Conservation (phyloP, 2,329 filamentous ascomycete genomes). For the Claviceps sp. region DNA sequence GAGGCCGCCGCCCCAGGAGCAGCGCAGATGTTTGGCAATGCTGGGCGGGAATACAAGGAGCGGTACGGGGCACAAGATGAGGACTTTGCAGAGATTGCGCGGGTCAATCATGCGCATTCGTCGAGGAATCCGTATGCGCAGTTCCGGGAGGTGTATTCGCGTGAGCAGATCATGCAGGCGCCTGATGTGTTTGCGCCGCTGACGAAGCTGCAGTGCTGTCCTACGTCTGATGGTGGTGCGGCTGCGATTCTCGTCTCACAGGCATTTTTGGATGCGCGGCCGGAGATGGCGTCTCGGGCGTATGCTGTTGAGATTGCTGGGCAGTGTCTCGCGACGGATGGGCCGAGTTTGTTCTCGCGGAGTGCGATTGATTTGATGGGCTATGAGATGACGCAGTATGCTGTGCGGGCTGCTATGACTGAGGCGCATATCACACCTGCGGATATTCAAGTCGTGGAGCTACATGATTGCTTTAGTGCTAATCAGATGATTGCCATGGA, state of each 20-base stretch:
- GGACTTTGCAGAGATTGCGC: conserved; percentile 90
- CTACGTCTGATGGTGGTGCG: conserved; percentile 84
- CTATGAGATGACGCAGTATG: conserved; percentile 67
- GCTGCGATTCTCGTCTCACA: conserved; percentile 83
- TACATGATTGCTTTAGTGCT: conserved; percentile 93
- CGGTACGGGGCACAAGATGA: conserved; percentile 74
- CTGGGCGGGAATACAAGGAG: conserved; percentile 88
- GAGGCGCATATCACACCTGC: conserved; percentile 58
- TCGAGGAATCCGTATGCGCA: conserved; percentile 95
- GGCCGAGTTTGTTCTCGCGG: conserved; percentile 61
- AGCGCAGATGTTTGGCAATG: conserved; percentile 92
- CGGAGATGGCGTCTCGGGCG: conserved; percentile 51
- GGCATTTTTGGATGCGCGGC: conserved; percentile 72
- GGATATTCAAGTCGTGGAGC: conserved; percentile 74
- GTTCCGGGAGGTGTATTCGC: conserved; percentile 83
- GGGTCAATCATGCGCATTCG: conserved; percentile 86
- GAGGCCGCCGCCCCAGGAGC: conserved; percentile 76
- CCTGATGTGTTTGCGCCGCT: conserved; percentile 74
- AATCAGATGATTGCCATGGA: conserved; percentile 91
- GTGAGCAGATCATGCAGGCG: conserved; percentile 64
- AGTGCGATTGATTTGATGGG: conserved; percentile 82
- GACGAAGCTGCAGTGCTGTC: conserved; percentile 97
- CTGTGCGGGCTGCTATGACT: conserved; percentile 53
- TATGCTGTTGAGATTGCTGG: conserved; percentile 80
- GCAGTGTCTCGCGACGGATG: conserved; percentile 77